Evolutionary conservation across 192 early-diverging fungal genomes (phyloP), one percentile per base, ranked within the genome.

Genomic region (Podila clonocystis): DNA sequence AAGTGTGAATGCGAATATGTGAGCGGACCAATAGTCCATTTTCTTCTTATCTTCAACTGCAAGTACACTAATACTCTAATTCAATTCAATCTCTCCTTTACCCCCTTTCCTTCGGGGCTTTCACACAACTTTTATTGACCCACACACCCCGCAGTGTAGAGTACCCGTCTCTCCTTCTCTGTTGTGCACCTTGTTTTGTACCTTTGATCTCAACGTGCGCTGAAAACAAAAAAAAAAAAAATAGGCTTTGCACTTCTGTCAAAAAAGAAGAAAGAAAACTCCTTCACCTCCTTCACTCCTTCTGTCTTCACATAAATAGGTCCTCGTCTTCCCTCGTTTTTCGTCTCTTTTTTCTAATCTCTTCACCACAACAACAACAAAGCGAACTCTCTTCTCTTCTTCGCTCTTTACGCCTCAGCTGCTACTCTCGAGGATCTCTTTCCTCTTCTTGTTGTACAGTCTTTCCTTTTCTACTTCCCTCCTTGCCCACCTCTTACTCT

Each of bases 311-410:
- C 19, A 62, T 67, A 67, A 74, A 76, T 76, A 76, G 48, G 45
- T 45, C 26, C 55, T 57, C 48, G 4, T 50, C 38, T 50, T 55
- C 63, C 22, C 33, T 62, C 49, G 63, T 58, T 66, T 67, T 38
- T 62, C 33, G 63, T 58, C 36, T 77, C 15, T 33, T 74, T 49
- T 57, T 71, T 69, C 66, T 64, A 63, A 70, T 29, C 22, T 50
- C 30, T 22, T 31, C 50, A 30, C 57, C 28, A 50, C n/a, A 34
- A 58, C 28, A 61, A 28, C 15, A 60, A 60, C 2, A 24, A 60
- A 60, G 30, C 15, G 59, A 30, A 17, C 15, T 19, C 24, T 17
- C 59, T 19, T 60, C 13, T 59, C 58, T 6, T 6, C 30, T 30
- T 29, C 59, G 24, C 30, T 60, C 28, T 17, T 60, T 17, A 7